Percentiles rank a stretch among this genome's conserved stretches.
Evolutionary conservation across 164 flowering plant species (phyloP).

Genomic region (Vitis rupestris): DNA sequence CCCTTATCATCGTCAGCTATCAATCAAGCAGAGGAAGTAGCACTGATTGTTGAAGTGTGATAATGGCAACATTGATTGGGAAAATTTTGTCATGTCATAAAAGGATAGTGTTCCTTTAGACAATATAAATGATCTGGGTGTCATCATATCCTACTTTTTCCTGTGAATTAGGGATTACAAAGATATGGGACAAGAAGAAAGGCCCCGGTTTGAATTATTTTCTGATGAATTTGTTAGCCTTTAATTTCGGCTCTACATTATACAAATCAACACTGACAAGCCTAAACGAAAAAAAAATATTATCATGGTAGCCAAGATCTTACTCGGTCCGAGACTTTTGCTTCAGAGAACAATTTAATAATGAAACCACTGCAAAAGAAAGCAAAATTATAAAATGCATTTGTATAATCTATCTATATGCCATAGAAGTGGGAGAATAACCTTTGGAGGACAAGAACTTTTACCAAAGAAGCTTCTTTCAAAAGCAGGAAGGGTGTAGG

Average conservation of each 20-base stretch:
- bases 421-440: slow-evolving; percentile 8
- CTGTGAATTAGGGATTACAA: not conserved
- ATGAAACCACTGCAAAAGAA: no score
- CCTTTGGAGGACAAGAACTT: not conserved
- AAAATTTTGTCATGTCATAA: no score
- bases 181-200: not conserved
- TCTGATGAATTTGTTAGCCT: not conserved
- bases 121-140: no score
- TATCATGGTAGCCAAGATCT: not conserved
- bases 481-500: not conserved
- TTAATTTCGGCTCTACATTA: not conserved
- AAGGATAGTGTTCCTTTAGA: no score
- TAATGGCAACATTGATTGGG: no score
- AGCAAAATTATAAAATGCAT: no score
- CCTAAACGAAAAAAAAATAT: not conserved
- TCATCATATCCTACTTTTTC: not conserved
- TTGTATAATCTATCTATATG: not conserved
- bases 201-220: not conserved
- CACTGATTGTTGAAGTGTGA: no score
- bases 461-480: slow-evolving; percentile 4
- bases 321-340: not conserved
- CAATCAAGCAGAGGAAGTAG: no score
- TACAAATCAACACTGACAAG: not conserved
- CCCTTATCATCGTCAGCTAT: no score
- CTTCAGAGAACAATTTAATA: no score